Evolutionary conservation across 1,139 yeast genomes (phyloP).

Genomic region (Candida freyschussii): DNA sequence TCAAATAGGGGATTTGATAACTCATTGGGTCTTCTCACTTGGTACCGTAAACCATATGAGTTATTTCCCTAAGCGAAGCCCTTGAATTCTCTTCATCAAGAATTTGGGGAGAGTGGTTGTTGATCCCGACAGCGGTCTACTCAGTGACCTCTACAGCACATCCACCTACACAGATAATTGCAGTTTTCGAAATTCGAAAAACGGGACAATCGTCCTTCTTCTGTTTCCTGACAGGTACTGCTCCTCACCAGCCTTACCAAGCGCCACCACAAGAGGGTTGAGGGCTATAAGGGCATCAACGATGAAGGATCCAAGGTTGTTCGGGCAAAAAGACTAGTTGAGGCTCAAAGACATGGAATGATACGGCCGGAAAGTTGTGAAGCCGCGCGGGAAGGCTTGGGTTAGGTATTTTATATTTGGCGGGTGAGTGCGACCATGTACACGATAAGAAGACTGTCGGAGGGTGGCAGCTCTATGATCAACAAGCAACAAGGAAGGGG

Average conservation of each 20-base stretch:
- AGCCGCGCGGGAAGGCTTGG: constrained; percentile 35
- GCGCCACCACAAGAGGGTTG: constrained; percentile 45
- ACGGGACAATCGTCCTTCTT: constrained; percentile 43
- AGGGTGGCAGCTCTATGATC: constrained; percentile 58
- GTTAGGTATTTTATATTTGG: constrained; percentile 34
- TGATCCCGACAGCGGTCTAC: constrained; percentile 28
- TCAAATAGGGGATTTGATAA: constrained; percentile 46
- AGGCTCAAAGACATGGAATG: constrained; percentile 34
- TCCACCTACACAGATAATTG: constrained; percentile 40
- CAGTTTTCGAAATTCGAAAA: constrained; percentile 34
- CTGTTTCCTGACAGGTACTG: constrained; percentile 49
- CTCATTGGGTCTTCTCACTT: constrained; percentile 46
- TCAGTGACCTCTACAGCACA: constrained; percentile 46
- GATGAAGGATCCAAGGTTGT: constrained; percentile 45
- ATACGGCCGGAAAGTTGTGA: constrained; percentile 36
- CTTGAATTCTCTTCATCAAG: constrained; percentile 23
- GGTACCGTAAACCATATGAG: constrained; percentile 58
- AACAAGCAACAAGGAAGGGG: constrained; percentile 51
- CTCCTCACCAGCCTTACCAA: constrained; percentile 62
- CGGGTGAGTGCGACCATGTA: constrained; percentile 5
- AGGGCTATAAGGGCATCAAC: constrained; percentile 45
- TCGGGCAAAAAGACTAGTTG: constrained; percentile 39
- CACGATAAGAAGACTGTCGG: constrained; percentile 40
- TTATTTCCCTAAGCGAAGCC: constrained; percentile 32
- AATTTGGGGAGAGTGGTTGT: constrained; percentile 18